Evolutionary conservation across 805 yeast species (phyloP).

Genomic region (Starmerella geochares): DNA sequence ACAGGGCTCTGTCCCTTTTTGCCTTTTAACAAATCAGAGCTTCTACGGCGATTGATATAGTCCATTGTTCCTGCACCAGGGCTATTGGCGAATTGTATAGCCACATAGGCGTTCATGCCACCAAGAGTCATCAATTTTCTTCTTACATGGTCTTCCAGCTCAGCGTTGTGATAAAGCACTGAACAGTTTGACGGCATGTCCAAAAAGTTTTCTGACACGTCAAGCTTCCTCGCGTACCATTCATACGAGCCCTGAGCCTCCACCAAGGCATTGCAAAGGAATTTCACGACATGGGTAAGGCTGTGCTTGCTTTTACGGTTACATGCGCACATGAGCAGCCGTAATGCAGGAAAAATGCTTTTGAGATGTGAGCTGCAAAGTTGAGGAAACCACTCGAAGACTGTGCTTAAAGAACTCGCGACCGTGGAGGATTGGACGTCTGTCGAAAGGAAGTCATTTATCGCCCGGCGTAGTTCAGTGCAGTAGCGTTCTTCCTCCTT

Average conservation of each 20-base stretch:
- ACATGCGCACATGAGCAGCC: background rate
- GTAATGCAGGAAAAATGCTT: constrained; percentile 3
- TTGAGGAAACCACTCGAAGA: constrained; percentile 14
- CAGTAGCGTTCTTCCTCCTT: constrained; percentile 12
- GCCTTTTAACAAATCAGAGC: background rate
- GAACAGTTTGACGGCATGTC: background rate
- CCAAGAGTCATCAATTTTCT: background rate
- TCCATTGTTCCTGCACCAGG: background rate
- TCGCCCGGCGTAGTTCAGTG: constrained; percentile 6
- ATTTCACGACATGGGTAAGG: background rate
- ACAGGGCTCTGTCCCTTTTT: constrained; percentile 2
- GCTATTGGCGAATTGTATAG: background rate
- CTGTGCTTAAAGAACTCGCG: background rate
- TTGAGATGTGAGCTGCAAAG: constrained; percentile 10
- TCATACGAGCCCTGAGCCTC: constrained; percentile 2
- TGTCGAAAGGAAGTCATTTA: constrained; percentile 1
- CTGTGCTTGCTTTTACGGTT: too few species aligned
- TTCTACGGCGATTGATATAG: background rate
- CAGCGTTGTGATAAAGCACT: constrained; percentile 8
- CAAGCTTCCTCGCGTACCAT: constrained; percentile 9
- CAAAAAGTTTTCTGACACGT: constrained; percentile 9
- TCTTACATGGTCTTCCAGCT: constrained; percentile 4
- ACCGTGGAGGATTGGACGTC: background rate
- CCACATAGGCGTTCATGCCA: constrained; percentile 1
- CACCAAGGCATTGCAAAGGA: background rate